Conservation (phyloP, 2,329 filamentous ascomycete species). For the Aureobasidium leucospermi region DNA sequence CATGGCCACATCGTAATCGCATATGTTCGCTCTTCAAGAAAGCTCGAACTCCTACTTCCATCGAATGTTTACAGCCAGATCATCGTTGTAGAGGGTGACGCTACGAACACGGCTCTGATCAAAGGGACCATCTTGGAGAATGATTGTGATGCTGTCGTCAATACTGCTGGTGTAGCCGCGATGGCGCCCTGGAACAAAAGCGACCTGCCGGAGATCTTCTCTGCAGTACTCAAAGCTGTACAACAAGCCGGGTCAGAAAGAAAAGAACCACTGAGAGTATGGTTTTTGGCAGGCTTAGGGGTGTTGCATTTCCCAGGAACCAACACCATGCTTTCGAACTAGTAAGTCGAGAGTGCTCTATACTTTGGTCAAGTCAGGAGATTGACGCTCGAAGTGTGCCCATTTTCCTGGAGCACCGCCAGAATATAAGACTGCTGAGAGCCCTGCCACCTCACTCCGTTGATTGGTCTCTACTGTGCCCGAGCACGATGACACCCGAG, state of each 20-base stretch:
- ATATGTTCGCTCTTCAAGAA: conserved; percentile 33
- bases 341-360: conserved; percentile 21
- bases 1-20: conserved; percentile 32
- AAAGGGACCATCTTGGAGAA: conserved; percentile 30
- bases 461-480: conserved; percentile 35
- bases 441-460: conserved; percentile 25
- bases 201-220: conserved; percentile 31
- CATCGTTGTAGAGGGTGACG: conserved; percentile 32
- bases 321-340: conserved; percentile 27
- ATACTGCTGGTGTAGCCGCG: conserved; percentile 34
- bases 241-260: conserved; percentile 28
- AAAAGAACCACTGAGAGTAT: conserved; percentile 30
- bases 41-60: conserved; percentile 32
- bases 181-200: conserved; percentile 32
- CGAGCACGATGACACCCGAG: conserved; percentile 31
- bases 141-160: conserved; percentile 35
- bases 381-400: conserved; percentile 23
- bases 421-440: conserved; percentile 26
- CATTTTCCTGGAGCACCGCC: conserved; percentile 30
- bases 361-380: background rate
- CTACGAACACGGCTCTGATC: conserved; percentile 29
- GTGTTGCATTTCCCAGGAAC: conserved; percentile 32
- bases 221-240: conserved; percentile 29
- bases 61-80: conserved; percentile 25
- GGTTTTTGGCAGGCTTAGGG: conserved; percentile 32